Base-by-base conservation (phyloP, 2,329 filamentous ascomycete genomes). In the Trichothecium roseum region DNA sequence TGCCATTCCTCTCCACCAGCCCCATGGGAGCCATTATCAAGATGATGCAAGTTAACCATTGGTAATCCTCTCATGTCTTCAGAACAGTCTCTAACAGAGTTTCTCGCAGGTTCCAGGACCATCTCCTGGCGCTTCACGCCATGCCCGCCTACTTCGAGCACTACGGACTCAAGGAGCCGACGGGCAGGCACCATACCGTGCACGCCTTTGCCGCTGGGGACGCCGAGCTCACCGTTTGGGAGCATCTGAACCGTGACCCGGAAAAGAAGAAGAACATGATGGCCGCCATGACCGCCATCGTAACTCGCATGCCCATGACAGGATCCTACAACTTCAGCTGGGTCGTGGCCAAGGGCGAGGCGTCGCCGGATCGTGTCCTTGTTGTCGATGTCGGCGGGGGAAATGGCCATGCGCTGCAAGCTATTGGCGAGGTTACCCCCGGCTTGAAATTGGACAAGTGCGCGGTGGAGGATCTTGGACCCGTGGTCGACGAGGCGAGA, bases 381-480 rank as follows among this genome's bases (percentile, higher is more conserved):
- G 37, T 59, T 15, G 53, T 59, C 4, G 53, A 60, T 37, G 49
- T 60, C 14, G 56, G 56, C 16, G 55, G 53, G 22, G 47, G 55
- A 5, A 50, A 46, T 30, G 55, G 56, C 2, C 50, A 57, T 24
- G 40, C 43, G 3, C 32, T 57, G 22, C 44, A 43, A 40, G 45
- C 45, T 1, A 46, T 58, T 29, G 42, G 41, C 24, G 31, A 45
- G n/a, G 45, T 46, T 28, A 48, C 46, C 13, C 42, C 47, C 3
- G 50, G 43, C 15, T 38, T 59, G 8, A 42, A 44, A 1, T 28
- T 40, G 6, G 40, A 42, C 6, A 48, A 54, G 6, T 57, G 53
- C 34, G 48, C 55, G 3, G 37, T 57, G 22, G 45, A 60, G 29
- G 56, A 59, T 36, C 42, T 51, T 17, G 37, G 42, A 3, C 50